Conservation (phyloP, 2,329 filamentous ascomycete genomes). For the Trichoderma citrinoviride region DNA sequence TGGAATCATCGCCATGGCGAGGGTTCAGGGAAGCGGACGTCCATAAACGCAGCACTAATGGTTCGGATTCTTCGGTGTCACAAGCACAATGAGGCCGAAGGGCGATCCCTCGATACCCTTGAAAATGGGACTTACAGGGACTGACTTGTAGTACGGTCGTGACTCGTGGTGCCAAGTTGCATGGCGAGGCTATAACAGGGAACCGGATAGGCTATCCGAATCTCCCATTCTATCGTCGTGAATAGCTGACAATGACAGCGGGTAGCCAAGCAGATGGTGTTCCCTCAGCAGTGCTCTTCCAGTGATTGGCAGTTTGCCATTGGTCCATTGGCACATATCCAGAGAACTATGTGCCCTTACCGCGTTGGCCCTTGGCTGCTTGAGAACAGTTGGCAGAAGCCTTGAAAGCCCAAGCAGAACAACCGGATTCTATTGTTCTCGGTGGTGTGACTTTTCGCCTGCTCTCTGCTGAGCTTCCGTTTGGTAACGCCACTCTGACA, state of each 20-base stretch:
- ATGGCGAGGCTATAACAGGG: neutral
- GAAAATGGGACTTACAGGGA: neutral
- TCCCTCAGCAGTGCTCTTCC: too few relatives aligned
- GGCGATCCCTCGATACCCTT: neutral
- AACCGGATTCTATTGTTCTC: neutral
- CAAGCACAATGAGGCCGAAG: neutral
- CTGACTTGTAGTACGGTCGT: neutral
- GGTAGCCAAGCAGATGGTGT: too few relatives aligned
- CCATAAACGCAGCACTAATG: neutral
- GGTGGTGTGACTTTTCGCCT: conserved; percentile 18
- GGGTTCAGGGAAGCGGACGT: neutral
- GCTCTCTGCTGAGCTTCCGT: conserved; percentile 4
- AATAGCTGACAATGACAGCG: neutral
- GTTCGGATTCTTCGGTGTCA: neutral
- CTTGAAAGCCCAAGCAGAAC: neutral
- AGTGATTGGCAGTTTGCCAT: neutral
- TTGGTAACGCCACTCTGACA: conserved; percentile 16
- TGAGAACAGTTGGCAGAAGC: neutral
- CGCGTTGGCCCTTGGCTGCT: too few relatives aligned
- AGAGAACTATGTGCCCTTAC: neutral
- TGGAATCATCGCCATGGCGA: neutral
- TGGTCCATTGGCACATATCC: neutral
- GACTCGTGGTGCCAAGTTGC: neutral
- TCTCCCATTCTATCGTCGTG: neutral
- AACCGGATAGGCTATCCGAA: neutral